phyloP scores from a whole-genome alignment of 2,329 filamentous ascomycete genomes.

The Diplocarpon mali region DNA sequence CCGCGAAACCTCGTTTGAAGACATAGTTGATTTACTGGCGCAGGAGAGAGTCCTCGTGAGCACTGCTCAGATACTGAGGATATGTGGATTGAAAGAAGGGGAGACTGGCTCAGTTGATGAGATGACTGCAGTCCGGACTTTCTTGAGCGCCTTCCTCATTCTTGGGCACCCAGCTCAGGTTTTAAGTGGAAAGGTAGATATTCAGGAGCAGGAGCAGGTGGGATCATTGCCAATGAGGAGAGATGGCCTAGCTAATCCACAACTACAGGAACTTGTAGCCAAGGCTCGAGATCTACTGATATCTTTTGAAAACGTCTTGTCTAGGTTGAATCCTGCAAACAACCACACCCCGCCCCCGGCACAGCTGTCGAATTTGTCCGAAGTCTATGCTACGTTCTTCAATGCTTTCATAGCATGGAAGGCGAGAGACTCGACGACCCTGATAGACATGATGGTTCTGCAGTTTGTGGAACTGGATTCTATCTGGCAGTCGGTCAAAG shows the following conservation, averaged over 20 bases:
- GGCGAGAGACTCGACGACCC: constrained; percentile 63
- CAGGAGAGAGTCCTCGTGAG: constrained; percentile 53
- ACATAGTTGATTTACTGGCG: constrained; percentile 57
- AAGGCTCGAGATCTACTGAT: constrained; percentile 70
- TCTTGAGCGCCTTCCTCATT: constrained; percentile 71
- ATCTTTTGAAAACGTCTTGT: constrained; percentile 64
- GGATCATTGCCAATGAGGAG: constrained; percentile 35
- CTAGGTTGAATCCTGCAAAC: constrained; percentile 53
- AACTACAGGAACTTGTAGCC: constrained; percentile 59
- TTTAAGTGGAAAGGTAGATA: constrained; percentile 58
- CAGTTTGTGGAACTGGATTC: constrained; percentile 77
- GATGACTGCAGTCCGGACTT: constrained; percentile 62
- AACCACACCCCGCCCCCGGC: constrained; percentile 54
- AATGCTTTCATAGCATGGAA: constrained; percentile 79
- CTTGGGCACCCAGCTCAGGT: constrained; percentile 70
- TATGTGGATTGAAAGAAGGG: constrained; percentile 60
- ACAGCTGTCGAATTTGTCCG: constrained; percentile 50
- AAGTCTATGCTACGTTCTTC: constrained; percentile 63
- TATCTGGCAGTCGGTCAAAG: constrained; percentile 74
- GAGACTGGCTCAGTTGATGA: constrained; percentile 51
- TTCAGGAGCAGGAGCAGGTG: constrained; percentile 46
- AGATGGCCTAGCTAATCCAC: constrained; percentile 48
- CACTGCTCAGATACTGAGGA: constrained; percentile 55
- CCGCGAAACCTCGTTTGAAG: constrained; percentile 59
- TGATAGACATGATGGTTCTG: constrained; percentile 77